Evolutionary conservation across 2,329 filamentous ascomycete species (phyloP).

Genomic region (Dothiorella sarmentorum): DNA sequence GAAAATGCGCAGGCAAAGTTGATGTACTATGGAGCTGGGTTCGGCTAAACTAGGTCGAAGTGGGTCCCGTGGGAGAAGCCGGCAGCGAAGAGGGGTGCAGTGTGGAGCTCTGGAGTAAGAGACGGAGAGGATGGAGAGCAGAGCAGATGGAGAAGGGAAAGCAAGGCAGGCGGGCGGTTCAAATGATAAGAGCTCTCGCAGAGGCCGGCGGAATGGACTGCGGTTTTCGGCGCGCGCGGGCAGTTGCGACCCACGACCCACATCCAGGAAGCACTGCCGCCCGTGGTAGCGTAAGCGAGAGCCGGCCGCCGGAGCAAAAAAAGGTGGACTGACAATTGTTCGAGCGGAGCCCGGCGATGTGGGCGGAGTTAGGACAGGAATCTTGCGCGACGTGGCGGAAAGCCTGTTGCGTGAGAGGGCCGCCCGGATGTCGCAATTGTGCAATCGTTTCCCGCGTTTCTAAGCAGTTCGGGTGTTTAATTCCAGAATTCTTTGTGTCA

Average conservation of each 20-base stretch:
- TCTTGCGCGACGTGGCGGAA: background rate
- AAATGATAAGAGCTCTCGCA: conserved; percentile 10
- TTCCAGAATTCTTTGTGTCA: conserved; percentile 13
- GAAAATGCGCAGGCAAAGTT: conserved; percentile 1
- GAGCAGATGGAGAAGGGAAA: background rate
- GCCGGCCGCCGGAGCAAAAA: background rate
- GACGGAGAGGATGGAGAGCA: background rate
- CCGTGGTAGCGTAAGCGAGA: conserved; percentile 4
- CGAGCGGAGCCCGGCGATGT: conserved; percentile 14
- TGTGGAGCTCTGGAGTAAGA: background rate
- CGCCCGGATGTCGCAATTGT: conserved; percentile 6
- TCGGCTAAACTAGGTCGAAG: conserved; percentile 13
- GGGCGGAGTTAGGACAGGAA: conserved; percentile 3
- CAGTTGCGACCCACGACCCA: background rate
- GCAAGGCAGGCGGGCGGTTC: background rate
- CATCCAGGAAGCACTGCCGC: background rate
- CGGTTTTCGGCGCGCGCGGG: conserved; percentile 2
- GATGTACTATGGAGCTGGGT: conserved; percentile 16
- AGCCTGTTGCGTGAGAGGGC: background rate
- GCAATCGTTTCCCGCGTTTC: conserved; percentile 1
- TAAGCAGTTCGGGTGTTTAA: background rate
- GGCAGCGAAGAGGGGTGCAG: background rate
- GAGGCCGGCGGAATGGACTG: background rate
- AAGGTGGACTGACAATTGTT: conserved; percentile 17
- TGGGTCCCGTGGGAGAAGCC: conserved; percentile 3